phyloP scores from a whole-genome alignment of 2,329 filamentous ascomycete species.

The Cadophora gregata region DNA sequence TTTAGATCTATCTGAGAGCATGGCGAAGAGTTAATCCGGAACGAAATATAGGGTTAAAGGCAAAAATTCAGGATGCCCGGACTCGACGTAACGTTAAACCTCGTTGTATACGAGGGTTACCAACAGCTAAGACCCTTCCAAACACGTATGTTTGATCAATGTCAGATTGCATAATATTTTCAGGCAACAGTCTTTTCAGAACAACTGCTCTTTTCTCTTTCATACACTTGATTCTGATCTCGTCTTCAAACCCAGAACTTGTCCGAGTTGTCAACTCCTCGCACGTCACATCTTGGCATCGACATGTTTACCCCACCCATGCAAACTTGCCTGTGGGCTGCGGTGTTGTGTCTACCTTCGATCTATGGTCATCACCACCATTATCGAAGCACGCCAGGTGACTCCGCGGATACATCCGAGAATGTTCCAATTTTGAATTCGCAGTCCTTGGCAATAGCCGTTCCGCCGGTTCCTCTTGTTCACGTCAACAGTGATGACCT shows the following conservation, averaged over 20 bases:
- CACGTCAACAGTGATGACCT: constrained; percentile 10
- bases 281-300: constrained; percentile 9
- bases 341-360: constrained; percentile 25
- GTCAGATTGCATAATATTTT: neutral
- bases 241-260: neutral
- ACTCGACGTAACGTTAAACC: constrained; percentile 23
- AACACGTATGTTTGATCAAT: constrained; percentile 17
- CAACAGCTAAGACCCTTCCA: constrained; percentile 8
- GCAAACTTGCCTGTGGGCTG: constrained; percentile 21
- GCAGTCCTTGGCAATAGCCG: constrained; percentile 23
- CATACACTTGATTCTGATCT: constrained; percentile 9
- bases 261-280: constrained; percentile 1
- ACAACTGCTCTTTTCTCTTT: neutral
- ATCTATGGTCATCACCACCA: constrained; percentile 22
- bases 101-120: constrained; percentile 2
- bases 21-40: constrained; percentile 3
- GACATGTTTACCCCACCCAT: constrained; percentile 22
- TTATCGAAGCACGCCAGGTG: constrained; percentile 14
- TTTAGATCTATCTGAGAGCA: neutral
- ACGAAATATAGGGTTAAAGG: constrained; percentile 18
- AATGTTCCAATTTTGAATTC: constrained; percentile 21
- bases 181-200: neutral
- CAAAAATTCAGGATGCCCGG: constrained; percentile 12
- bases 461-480: constrained; percentile 9
- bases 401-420: constrained; percentile 7